Evolutionary conservation across 805 yeast species (phyloP).

Genomic region (Lachancea thermotolerans): DNA sequence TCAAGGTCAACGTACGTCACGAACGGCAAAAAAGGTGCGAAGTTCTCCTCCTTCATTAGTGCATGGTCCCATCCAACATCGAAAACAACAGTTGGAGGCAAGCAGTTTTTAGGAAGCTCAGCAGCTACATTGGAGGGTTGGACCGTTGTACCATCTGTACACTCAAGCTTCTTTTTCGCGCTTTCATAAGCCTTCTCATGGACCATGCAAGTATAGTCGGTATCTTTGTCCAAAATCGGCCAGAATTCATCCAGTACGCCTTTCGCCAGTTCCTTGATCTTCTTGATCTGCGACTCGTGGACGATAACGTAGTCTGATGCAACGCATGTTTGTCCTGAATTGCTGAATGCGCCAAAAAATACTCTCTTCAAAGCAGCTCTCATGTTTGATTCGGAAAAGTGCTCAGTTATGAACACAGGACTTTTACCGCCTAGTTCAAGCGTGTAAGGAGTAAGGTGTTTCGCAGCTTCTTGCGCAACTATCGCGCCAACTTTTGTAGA

Average conservation of each 20-base stretch:
- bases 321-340: conserved; percentile 88
- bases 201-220: conserved; percentile 57
- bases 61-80: conserved; percentile 60
- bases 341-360: conserved; percentile 70
- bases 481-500: conserved; percentile 67
- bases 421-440: conserved; percentile 92
- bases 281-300: conserved; percentile 49
- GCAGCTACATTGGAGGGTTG: conserved; percentile 42
- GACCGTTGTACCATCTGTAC: conserved; percentile 42
- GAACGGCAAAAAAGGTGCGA: conserved; percentile 82
- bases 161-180: conserved; percentile 37
- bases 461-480: conserved; percentile 77
- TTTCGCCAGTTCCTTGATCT: conserved; percentile 38
- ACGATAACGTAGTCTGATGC: conserved; percentile 78
- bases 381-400: conserved; percentile 39
- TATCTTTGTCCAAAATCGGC: conserved; percentile 32
- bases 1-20: conserved; percentile 44
- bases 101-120: conserved; percentile 37
- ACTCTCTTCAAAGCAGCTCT: conserved; percentile 52
- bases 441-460: conserved; percentile 69
- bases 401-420: conserved; percentile 64
- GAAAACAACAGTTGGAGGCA: conserved; percentile 69
- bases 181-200: conserved; percentile 47
- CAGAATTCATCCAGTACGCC: conserved; percentile 41
- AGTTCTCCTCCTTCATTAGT: conserved; percentile 68